Percentiles rank a stretch among this genome's conserved stretches.
Conservation (phyloP, 345 rosid species). For the Geranium brycei region DNA sequence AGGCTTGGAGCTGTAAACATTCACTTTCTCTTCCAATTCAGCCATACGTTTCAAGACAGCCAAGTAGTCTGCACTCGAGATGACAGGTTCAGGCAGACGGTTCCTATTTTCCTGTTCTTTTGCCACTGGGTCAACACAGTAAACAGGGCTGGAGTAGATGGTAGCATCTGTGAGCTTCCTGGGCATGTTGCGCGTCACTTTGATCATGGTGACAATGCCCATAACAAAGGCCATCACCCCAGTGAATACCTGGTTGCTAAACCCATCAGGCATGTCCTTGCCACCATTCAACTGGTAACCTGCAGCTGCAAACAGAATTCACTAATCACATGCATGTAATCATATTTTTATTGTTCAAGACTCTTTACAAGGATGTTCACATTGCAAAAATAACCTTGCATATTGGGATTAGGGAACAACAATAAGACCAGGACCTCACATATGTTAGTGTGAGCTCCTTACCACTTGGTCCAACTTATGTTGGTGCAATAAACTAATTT, state of each 20-base stretch:
- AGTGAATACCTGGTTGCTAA: constrained; percentile 47
- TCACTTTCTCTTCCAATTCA: constrained; percentile 63
- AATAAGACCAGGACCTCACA: no score
- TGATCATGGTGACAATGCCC: constrained; percentile 71
- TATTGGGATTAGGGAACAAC: no score
- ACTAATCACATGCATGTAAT: not conserved
- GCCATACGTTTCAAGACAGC: constrained; percentile 61
- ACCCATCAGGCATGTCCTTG: constrained; percentile 28
- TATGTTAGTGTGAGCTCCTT: no score
- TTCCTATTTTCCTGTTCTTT: constrained; percentile 22
- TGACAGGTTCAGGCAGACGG: constrained; percentile 16
- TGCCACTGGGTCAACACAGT: constrained; percentile 24
- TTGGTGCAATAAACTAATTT: not conserved
- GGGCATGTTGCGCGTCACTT: constrained; percentile 66
- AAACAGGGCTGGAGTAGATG: constrained; percentile 37
- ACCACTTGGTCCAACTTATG: no score
- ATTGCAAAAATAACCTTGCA: not conserved
- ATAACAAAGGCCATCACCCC: constrained; percentile 77
- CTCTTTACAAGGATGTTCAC: not conserved
- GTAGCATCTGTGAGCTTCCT: constrained; percentile 46
- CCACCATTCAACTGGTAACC: constrained; percentile 24
- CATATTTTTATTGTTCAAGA: not conserved
- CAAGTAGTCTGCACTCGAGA: constrained; percentile 44
- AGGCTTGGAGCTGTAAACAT: constrained; percentile 39
- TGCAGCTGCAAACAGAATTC: constrained; percentile 16